Conservation (phyloP, 2,329 filamentous ascomycete species). For the Cryoendolithus antarcticus region DNA sequence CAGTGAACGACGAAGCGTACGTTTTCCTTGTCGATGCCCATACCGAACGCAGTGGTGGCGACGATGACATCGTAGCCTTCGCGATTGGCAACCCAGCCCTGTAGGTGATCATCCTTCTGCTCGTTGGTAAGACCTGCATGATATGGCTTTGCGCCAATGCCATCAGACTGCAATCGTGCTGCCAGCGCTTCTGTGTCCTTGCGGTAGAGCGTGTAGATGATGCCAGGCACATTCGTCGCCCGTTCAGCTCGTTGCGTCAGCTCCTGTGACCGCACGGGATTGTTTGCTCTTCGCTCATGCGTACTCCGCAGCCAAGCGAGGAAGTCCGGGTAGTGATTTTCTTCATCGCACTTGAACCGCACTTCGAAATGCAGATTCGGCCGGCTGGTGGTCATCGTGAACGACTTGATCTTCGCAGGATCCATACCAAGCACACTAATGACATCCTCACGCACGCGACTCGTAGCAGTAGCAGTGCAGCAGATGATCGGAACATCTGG, state of each 20-base stretch:
- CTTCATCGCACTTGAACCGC: slow-evolving; percentile 64
- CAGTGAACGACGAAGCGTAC: slow-evolving; percentile 93
- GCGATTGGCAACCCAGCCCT: slow-evolving; percentile 60
- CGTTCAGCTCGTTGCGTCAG: slow-evolving; percentile 40
- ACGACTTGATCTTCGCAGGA: slow-evolving; percentile 51
- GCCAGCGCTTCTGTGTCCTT: slow-evolving; percentile 64
- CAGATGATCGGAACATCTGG: slow-evolving; percentile 84
- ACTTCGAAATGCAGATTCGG: slow-evolving; percentile 87
- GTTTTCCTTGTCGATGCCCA: slow-evolving; percentile 94
- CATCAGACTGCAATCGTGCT: slow-evolving; percentile 50
- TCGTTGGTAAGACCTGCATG: slow-evolving; percentile 55
- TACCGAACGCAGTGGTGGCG: slow-evolving; percentile 90
- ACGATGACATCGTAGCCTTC: slow-evolving; percentile 82
- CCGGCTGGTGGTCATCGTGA: slow-evolving; percentile 71
- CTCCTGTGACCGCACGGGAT: slow-evolving; percentile 45
- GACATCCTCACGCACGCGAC: slow-evolving; percentile 66
- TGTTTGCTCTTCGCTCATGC: slow-evolving; percentile 52
- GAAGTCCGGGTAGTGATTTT: slow-evolving; percentile 64
- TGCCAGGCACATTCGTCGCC: slow-evolving; percentile 55
- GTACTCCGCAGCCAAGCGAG: slow-evolving; percentile 63
- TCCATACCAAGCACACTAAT: slow-evolving; percentile 61
- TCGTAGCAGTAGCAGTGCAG: slow-evolving; percentile 81
- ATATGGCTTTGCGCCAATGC: slow-evolving; percentile 62
- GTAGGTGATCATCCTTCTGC: slow-evolving; percentile 58
- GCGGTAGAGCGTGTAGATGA: slow-evolving; percentile 67